These are phyloP conservation scores for Boletus barrowsii DNA, from an alignment of 768 basidiomycete genomes.

Conservation along the genomic window DNA sequence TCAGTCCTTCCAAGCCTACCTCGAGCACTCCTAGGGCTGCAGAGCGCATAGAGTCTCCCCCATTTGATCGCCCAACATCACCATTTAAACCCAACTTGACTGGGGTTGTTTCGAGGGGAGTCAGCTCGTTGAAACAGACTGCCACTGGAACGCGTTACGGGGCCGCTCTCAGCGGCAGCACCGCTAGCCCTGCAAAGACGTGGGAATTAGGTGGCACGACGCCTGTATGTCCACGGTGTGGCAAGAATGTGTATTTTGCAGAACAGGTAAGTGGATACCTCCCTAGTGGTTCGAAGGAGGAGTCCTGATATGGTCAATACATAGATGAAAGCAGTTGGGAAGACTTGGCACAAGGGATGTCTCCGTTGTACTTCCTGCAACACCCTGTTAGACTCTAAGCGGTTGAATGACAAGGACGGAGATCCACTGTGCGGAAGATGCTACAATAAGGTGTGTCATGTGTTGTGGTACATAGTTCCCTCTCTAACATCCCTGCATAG, in stretches of 20 bases:
- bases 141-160: slow-evolving; percentile 70
- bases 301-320: slow-evolving; percentile 6
- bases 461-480: background rate
- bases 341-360: slow-evolving; percentile 77
- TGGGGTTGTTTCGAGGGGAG: slow-evolving; percentile 9
- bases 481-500: slow-evolving; percentile 36
- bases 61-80: slow-evolving; percentile 21
- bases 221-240: slow-evolving; percentile 66
- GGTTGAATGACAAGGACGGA: slow-evolving; percentile 74
- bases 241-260: slow-evolving; percentile 80
- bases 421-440: slow-evolving; percentile 68
- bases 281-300: background rate
- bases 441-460: slow-evolving; percentile 55
- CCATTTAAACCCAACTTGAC: slow-evolving; percentile 26
- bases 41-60: background rate
- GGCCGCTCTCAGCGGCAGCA: slow-evolving; percentile 45
- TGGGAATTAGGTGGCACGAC: slow-evolving; percentile 52
- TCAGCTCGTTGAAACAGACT: slow-evolving; percentile 38
- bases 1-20: slow-evolving; percentile 36
- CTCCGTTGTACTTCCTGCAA: slow-evolving; percentile 74
- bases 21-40: slow-evolving; percentile 4
- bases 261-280: slow-evolving; percentile 54
- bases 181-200: slow-evolving; percentile 40
- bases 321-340: slow-evolving; percentile 76
- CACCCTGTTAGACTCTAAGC: slow-evolving; percentile 65